Base-by-base conservation (phyloP, 106 monocot species). In the Triglochin maritima region DNA sequence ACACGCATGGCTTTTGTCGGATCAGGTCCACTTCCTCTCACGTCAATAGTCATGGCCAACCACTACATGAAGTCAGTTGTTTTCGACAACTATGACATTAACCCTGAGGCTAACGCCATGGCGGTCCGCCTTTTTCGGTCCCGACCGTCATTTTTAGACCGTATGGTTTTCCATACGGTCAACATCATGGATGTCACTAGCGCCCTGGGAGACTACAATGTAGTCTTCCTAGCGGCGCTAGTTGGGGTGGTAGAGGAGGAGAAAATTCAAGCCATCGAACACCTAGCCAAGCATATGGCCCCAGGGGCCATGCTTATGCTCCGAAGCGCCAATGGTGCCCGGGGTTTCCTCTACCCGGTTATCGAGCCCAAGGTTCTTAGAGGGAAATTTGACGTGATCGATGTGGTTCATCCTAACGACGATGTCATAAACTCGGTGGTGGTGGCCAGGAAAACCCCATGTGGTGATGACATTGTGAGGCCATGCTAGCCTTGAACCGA, bases 11-110 rank as follows among this genome's bases (percentile, higher is more conserved):
- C 80, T 44, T 80, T 80, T 67, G 44, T 80, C 9, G 75, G 80
- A 15, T 80, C 80, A 11, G 75, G 80, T 3, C 75, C 75, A 15
- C 29, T 80, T 16, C 80, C 80, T 1, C 63, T 76, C 49, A 76
- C 80, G 13, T 75, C 80, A 13, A 76, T 80, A 54, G 80, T 80
- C 29, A 66, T 80, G 16, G 80, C 80, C 5, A 60, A 45, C 66
- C 43, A 64, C 67, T 66, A 80, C 59, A 11, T 76, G 46, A 14
- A 4, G 14, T 9, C 49, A 4, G 16, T 59, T n/a, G 4, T 4
- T 12, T 75, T 75, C 60, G 59, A 75, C 67, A 75, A 75, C 69
- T 69, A 69, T 62, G 61, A 76, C 62, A 17, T 76, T 14, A 62
- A 69, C 69, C 62, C 68, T 2, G 10, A 44, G 7, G 63, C 76